These are phyloP conservation scores for Penicillium brevicompactum DNA, from an alignment of 2,329 filamentous ascomycete species.

Conservation along the genomic window DNA sequence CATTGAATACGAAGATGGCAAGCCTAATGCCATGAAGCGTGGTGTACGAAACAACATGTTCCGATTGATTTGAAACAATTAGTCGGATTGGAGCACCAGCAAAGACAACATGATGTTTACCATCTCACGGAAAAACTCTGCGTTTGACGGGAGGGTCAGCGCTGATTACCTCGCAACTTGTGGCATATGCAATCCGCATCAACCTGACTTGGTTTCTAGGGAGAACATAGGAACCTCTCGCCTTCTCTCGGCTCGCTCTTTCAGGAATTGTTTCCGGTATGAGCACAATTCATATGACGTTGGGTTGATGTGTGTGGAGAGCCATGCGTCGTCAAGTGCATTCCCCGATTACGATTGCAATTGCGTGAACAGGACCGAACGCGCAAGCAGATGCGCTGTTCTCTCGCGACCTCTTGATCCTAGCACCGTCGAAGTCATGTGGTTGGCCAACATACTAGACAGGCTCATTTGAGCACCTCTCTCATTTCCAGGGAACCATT, in stretches of 20 bases:
- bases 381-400: slow-evolving; percentile 11
- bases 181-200: too few species aligned
- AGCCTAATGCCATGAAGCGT: slow-evolving; percentile 71
- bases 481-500: too few species aligned
- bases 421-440: too few species aligned
- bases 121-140: too few species aligned
- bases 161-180: too few species aligned
- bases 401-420: too few species aligned
- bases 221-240: not conserved
- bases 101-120: not conserved
- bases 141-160: too few species aligned
- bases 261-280: not conserved
- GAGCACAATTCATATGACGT: not conserved
- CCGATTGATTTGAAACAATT: slow-evolving; percentile 56
- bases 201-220: not conserved
- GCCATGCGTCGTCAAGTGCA: slow-evolving; percentile 5
- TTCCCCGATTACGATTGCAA: slow-evolving; percentile 12
- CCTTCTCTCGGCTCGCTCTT: too few species aligned
- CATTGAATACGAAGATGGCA: slow-evolving; percentile 74
- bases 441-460: too few species aligned
- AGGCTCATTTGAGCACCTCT: too few species aligned
- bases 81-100: not conserved
- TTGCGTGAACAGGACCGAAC: slow-evolving; percentile 4
- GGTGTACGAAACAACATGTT: slow-evolving; percentile 79
- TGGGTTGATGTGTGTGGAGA: not conserved